These are phyloP conservation scores for Nakazawaea holstii DNA, from an alignment of 805 yeast genomes.

Conservation along the genomic window DNA sequence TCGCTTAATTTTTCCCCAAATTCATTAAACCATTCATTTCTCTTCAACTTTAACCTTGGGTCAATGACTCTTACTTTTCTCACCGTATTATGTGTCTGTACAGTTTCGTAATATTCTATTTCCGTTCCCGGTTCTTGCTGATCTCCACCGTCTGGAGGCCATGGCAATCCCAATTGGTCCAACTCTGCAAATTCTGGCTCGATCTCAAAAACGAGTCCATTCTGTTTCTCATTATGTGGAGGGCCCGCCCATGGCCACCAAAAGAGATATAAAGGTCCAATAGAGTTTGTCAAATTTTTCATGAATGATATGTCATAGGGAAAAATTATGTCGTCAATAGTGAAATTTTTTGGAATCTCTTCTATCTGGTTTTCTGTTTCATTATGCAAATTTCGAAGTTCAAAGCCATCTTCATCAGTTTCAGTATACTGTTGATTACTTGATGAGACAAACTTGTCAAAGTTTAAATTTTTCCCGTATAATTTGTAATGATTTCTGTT, in stretches of 20 bases:
- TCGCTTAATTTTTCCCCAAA: conserved; percentile 83
- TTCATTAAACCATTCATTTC: conserved; percentile 63
- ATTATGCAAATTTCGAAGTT: background rate
- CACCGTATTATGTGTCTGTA: background rate
- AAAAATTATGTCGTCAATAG: conserved; percentile 65
- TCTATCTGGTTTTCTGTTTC: conserved; percentile 2
- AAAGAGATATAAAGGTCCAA: conserved; percentile 70
- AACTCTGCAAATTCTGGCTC: conserved; percentile 45
- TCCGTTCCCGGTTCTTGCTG: conserved; percentile 17
- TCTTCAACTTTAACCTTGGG: conserved; percentile 29
- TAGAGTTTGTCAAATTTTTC: conserved; percentile 42
- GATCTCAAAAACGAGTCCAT: conserved; percentile 54
- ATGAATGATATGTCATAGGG: conserved; percentile 75
- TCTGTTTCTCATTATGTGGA: conserved; percentile 45
- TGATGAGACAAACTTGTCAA: conserved; percentile 47
- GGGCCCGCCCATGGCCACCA: conserved; percentile 68
- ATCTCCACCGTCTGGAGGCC: conserved; percentile 89
- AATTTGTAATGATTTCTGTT: conserved; percentile 36
- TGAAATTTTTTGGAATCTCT: conserved; percentile 25
- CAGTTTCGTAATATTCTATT: conserved; percentile 13
- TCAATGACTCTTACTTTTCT: conserved; percentile 15
- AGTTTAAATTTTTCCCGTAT: conserved; percentile 26
- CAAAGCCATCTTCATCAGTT: conserved; percentile 13
- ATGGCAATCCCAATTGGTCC: conserved; percentile 66
- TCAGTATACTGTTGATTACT: conserved; percentile 15